Conservation (phyloP, 495 filamentous ascomycete species). For the Aspergillus mulundensis region DNA sequence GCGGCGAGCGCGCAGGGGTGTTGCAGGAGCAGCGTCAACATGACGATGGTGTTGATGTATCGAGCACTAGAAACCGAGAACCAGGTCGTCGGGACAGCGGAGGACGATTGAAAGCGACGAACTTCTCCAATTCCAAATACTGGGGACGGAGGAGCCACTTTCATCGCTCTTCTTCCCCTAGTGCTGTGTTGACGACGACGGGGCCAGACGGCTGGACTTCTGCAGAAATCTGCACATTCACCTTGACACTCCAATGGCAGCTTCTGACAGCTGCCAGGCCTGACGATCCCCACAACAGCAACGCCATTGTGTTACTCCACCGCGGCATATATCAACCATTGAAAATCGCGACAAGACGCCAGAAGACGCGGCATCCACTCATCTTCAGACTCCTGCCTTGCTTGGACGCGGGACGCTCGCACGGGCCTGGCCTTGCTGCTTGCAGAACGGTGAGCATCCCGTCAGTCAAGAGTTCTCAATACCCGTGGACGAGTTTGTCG, state of each 20-base stretch:
- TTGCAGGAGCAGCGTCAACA: neutral
- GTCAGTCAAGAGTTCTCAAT: too few relatives aligned
- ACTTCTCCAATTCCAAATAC: neutral
- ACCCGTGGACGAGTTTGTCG: too few relatives aligned
- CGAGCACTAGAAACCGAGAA: neutral
- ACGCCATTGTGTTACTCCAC: neutral
- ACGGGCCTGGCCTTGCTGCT: neutral
- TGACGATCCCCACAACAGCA: neutral
- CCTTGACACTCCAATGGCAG: neutral
- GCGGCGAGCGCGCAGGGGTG: constrained; percentile 1
- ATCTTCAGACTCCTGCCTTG: neutral
- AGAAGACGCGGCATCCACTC: neutral
- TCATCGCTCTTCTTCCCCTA: too few relatives aligned
- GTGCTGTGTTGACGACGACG: too few relatives aligned
- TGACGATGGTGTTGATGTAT: neutral
- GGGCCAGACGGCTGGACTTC: too few relatives aligned
- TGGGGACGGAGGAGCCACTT: too few relatives aligned
- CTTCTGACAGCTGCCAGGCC: neutral
- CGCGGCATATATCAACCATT: neutral
- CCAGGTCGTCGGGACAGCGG: constrained; percentile 7
- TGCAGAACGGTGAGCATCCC: too few relatives aligned
- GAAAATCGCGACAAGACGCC: neutral
- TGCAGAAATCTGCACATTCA: too few relatives aligned
- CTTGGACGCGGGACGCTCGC: neutral
- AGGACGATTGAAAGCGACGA: neutral